Evolutionary conservation across 2,329 filamentous ascomycete species (phyloP).

Genomic region (Basipetospora chlamydospora): DNA sequence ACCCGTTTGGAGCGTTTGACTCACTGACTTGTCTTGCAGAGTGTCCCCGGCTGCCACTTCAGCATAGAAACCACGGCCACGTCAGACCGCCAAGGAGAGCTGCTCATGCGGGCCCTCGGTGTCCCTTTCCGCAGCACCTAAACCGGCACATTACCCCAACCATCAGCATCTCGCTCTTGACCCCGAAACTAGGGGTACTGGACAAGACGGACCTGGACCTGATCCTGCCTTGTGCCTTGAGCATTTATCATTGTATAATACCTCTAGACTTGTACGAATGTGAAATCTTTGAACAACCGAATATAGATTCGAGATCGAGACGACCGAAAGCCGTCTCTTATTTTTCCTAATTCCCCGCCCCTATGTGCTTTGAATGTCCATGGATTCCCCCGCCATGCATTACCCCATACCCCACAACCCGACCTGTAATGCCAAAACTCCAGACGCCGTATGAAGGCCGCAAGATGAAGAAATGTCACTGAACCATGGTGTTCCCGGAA

Average conservation of each 20-base stretch:
- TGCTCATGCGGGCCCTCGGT: slow-evolving; percentile 47
- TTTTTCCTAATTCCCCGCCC: too few relatives aligned
- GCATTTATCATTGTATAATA: slow-evolving; percentile 1
- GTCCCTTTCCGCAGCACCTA: slow-evolving; percentile 19
- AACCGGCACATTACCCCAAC: too few relatives aligned
- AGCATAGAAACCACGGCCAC: slow-evolving; percentile 73
- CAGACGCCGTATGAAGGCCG: slow-evolving; percentile 6
- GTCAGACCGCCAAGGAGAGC: slow-evolving; percentile 69
- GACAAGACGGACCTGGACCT: too few relatives aligned
- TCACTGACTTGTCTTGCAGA: slow-evolving; percentile 14
- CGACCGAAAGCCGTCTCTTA: too few relatives aligned
- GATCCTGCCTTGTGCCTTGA: not conserved
- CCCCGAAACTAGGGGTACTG: too few relatives aligned
- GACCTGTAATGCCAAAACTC: slow-evolving; percentile 3
- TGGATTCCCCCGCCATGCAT: too few relatives aligned
- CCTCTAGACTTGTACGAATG: slow-evolving; percentile 3
- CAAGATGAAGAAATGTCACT: not conserved
- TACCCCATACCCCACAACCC: too few relatives aligned
- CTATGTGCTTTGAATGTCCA: too few relatives aligned
- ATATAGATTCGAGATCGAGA: too few relatives aligned
- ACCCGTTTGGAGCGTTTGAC: slow-evolving; percentile 8
- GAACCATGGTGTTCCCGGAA: not conserved
- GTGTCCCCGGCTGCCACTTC: slow-evolving; percentile 72
- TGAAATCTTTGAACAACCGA: too few relatives aligned
- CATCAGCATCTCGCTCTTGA: too few relatives aligned